These are phyloP conservation scores for Eucalyptus grandis DNA, from an alignment of 345 rosid genomes.

Conservation along the genomic window DNA sequence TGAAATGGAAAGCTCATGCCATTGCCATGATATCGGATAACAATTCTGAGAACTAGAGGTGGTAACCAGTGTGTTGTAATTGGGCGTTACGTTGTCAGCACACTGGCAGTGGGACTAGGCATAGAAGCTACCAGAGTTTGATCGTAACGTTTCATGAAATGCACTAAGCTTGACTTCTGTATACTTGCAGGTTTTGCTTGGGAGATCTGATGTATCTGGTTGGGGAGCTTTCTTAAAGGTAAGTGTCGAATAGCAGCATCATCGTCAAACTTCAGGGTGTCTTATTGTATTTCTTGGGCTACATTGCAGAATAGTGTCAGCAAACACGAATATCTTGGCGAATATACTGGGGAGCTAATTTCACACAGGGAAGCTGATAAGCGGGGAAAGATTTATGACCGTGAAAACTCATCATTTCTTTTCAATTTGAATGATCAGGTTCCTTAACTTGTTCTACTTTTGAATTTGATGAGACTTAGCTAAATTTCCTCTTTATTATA, in stretches of 20 bases:
- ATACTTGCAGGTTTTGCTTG: slow-evolving; percentile 76
- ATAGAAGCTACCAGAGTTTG: not conserved
- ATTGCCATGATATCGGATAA: not conserved
- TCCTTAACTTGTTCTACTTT: not conserved
- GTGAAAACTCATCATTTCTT: slow-evolving; percentile 96
- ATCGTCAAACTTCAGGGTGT: not conserved
- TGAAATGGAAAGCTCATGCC: not conserved
- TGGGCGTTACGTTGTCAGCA: not conserved
- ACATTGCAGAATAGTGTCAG: slow-evolving; percentile 76
- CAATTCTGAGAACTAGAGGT: not conserved
- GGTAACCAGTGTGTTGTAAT: not conserved
- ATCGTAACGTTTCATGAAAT: not conserved
- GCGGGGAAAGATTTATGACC: slow-evolving; percentile 97
- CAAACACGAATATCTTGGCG: slow-evolving; percentile 96
- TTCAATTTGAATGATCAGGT: slow-evolving; percentile 98
- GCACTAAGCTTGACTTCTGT: not conserved
- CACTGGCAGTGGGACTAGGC: not conserved
- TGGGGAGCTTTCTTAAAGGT: slow-evolving; percentile 99
- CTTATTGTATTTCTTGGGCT: not conserved
- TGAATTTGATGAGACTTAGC: not conserved
- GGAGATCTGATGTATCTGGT: slow-evolving; percentile 97
- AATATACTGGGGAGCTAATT: slow-evolving; percentile 97
- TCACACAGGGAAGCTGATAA: slow-evolving; percentile 99
- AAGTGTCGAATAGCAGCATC: not conserved
- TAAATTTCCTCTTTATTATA: not conserved